These are phyloP conservation scores for Fistulinella cinereoalba DNA, from an alignment of 1,284 basidiomycete genomes.

Conservation along the genomic window DNA sequence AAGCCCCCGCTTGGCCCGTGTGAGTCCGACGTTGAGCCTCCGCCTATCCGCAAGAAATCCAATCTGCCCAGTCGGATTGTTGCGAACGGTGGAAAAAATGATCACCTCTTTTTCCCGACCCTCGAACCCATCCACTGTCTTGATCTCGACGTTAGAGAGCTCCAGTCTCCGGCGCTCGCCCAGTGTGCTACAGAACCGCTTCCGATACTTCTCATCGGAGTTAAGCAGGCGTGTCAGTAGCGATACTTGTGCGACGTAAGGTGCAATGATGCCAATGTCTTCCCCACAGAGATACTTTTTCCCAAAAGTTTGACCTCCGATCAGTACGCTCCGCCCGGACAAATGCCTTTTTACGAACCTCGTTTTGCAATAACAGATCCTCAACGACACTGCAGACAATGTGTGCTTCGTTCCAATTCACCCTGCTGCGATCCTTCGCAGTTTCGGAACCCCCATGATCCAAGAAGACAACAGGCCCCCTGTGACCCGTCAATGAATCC, in stretches of 20 bases:
- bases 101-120: constrained; percentile 91
- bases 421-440: constrained; percentile 61
- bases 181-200: constrained; percentile 56
- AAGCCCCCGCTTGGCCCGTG: constrained; percentile 78
- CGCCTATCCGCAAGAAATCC: constrained; percentile 90
- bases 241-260: constrained; percentile 80
- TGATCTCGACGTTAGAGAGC: constrained; percentile 69
- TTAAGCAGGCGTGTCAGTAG: constrained; percentile 64
- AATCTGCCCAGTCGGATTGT: constrained; percentile 70
- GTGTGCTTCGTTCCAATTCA: constrained; percentile 73
- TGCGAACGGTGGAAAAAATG: constrained; percentile 86
- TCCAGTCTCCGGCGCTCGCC: constrained; percentile 66
- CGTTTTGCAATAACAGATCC: constrained; percentile 72
- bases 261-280: constrained; percentile 86
- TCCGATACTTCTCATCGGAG: constrained; percentile 45
- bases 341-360: constrained; percentile 44
- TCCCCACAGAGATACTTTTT: constrained; percentile 62
- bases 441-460: constrained; percentile 72
- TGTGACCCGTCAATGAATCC: constrained; percentile 33
- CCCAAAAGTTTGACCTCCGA: constrained; percentile 7
- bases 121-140: constrained; percentile 92
- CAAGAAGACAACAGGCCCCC: constrained; percentile 70
- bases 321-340: constrained; percentile 12
- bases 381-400: constrained; percentile 78
- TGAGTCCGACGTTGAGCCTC: constrained; percentile 85